Conservation (phyloP, 2,329 filamentous ascomycete genomes). For the Graphilbum sp. region DNA sequence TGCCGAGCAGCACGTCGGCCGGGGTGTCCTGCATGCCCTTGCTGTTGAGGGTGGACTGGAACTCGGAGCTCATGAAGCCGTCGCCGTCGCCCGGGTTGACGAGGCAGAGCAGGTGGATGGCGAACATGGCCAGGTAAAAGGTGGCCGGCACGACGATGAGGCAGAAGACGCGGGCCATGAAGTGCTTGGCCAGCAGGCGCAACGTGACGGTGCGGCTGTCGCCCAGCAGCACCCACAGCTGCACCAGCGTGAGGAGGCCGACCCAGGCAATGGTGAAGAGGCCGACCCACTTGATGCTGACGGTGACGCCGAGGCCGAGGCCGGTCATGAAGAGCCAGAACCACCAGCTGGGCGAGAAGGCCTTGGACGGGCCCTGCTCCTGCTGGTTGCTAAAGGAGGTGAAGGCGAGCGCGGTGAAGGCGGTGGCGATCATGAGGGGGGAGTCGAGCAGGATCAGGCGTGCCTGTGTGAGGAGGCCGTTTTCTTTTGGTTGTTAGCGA, state of each 20-base stretch:
- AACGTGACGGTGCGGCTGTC: conserved; percentile 75
- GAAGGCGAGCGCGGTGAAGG: conserved; percentile 79
- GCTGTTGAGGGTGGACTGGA: conserved; percentile 91
- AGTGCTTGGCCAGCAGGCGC: conserved; percentile 81
- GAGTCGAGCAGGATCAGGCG: conserved; percentile 93
- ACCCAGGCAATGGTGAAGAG: conserved; percentile 99
- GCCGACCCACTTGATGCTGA: conserved; percentile 97
- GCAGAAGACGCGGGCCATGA: conserved; percentile 80
- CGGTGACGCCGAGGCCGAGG: conserved; percentile 72
- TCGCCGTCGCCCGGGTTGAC: conserved; percentile 93
- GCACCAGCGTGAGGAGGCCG: conserved; percentile 72
- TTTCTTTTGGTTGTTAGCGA: conserved; percentile 44
- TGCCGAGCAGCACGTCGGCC: conserved; percentile 80
- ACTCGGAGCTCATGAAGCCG: conserved; percentile 99
- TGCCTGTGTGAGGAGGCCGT: conserved; percentile 86
- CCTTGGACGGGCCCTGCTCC: conserved; percentile 75
- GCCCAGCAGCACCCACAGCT: conserved; percentile 89
- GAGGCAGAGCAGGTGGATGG: conserved; percentile 85
- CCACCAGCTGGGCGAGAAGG: conserved; percentile 89
- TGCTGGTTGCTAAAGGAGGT: conserved; percentile 93
- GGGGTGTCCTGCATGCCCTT: conserved; percentile 94
- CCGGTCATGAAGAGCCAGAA: conserved; percentile 88
- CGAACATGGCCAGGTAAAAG: conserved; percentile 96
- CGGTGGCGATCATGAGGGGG: conserved; percentile 83
- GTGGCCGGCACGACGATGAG: conserved; percentile 74